phyloP scores from a whole-genome alignment of 1,284 basidiomycete genomes.

The Leucoagaricus sp. region DNA sequence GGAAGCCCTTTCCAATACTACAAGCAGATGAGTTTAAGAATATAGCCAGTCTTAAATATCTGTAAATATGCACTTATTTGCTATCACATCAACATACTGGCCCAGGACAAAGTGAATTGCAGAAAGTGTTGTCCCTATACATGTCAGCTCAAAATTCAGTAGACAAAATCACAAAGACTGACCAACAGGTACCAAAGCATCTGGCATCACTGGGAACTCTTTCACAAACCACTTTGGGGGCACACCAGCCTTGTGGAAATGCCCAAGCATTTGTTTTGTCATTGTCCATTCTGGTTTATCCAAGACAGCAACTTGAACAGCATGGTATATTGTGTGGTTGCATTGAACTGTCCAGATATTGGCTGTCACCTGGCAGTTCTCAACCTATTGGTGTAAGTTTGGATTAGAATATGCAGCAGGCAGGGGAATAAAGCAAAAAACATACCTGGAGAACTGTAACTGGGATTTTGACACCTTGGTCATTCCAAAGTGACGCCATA shows the following conservation, averaged over 20 bases:
- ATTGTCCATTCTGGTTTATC: constrained; percentile 70
- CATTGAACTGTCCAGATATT: constrained; percentile 66
- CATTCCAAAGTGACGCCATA: no score
- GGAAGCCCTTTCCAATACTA: constrained; percentile 96
- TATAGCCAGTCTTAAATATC: no score
- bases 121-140: constrained; percentile 81
- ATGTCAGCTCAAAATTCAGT: constrained; percentile 9
- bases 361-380: constrained; percentile 84
- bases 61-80: constrained; percentile 89
- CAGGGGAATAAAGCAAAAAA: no score
- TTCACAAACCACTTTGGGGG: constrained; percentile 85
- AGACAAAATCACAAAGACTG: constrained; percentile 27
- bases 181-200: constrained; percentile 91
- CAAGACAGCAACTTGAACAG: constrained; percentile 83
- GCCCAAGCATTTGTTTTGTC: constrained; percentile 79
- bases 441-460: no score
- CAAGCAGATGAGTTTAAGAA: constrained; percentile 15
- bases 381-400: constrained; percentile 53
- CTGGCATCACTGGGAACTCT: constrained; percentile 88
- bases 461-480: no score
- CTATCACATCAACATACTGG: constrained; percentile 93
- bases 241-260: constrained; percentile 84
- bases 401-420: no score
- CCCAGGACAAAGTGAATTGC: constrained; percentile 98
- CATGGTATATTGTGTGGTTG: constrained; percentile 76